Percentiles rank a stretch among this genome's conserved stretches.
Evolutionary conservation across 192 early-diverging fungal species (phyloP).

Genomic region (Coemansia sp.): DNA sequence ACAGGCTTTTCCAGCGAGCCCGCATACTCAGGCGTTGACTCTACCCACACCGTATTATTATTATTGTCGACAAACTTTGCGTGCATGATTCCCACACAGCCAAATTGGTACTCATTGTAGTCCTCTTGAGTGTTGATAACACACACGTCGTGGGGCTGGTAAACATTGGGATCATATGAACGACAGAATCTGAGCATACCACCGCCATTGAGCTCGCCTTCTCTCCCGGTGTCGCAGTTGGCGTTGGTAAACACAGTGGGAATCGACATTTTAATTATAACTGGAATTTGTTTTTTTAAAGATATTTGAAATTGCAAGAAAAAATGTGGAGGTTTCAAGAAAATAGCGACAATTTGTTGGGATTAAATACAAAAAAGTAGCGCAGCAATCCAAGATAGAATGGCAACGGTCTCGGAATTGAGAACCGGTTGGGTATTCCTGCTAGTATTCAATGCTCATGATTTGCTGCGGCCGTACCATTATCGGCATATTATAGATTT

Average conservation of each 20-base stretch:
- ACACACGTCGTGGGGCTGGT: neutral
- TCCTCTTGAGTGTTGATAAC: neutral
- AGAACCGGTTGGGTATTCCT: neutral
- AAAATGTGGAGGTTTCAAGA: neutral
- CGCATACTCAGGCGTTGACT: neutral
- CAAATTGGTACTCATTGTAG: neutral
- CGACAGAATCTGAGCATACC: neutral
- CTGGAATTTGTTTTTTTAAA: neutral
- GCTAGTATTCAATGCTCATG: neutral
- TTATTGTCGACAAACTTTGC: neutral
- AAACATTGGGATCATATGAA: neutral
- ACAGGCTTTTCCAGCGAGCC: neutral
- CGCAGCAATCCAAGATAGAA: neutral
- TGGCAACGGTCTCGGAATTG: neutral
- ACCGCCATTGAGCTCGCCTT: neutral
- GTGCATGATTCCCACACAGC: neutral
- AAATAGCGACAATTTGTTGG: neutral
- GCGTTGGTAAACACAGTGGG: neutral
- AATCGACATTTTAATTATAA: neutral
- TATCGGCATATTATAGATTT: too few species aligned
- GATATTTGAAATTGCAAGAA: neutral
- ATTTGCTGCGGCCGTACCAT: too few species aligned
- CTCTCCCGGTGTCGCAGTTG: neutral
- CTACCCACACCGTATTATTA: neutral
- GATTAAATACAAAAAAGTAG: neutral